Base-by-base conservation (phyloP, 768 basidiomycete genomes). In the Termitomyces sp. region DNA sequence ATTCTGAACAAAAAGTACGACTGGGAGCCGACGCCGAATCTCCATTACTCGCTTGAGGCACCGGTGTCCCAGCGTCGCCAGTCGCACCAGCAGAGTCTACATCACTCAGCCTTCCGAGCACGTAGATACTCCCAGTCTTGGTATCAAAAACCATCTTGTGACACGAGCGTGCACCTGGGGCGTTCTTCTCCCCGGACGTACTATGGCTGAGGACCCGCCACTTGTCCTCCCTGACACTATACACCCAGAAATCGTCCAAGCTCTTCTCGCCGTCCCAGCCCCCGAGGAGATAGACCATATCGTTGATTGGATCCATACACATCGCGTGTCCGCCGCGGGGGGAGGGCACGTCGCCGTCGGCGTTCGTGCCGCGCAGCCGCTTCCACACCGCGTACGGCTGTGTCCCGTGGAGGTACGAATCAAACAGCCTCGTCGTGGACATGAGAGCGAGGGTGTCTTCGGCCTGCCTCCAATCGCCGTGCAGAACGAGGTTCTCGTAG, bases 101-200 rank as follows among this genome's bases (percentile, higher is more conserved):
- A 58, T 89, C 87, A 14, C 77, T 78, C 52, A 90, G 69, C 63
- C 86, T 74, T 14, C 90, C 90, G n/a, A 92, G 70, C 1, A 92
- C 65, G 67, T 89, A 92, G 20, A 92, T 85, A 57, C 75, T 77
- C 2, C 86, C 87, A 0, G 83, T 85, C 68, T 78, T 81, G n/a
- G 75, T 72, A 63, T 92, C 88, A 64, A 89, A 91, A 18, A 82
- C 84, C 86, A 91, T 90, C 72, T 88, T 90, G 65, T 92, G 91
- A 65, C 90, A 92, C 9, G 85, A 84, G 30, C 90, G 76, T 4
- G 87, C 77, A 2, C 82, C 80, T 9, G 90, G 90, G 0, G 88
- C 90, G 53, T 87, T 83, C 54, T 73, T 73, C 36, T 88, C 85
- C 26, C 70, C 63, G 0, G 79, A 73, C 0, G 87, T 86, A 43